Evolutionary conservation across 2,329 filamentous ascomycete genomes (phyloP).

Genomic region (Grosmannia clavigera): DNA sequence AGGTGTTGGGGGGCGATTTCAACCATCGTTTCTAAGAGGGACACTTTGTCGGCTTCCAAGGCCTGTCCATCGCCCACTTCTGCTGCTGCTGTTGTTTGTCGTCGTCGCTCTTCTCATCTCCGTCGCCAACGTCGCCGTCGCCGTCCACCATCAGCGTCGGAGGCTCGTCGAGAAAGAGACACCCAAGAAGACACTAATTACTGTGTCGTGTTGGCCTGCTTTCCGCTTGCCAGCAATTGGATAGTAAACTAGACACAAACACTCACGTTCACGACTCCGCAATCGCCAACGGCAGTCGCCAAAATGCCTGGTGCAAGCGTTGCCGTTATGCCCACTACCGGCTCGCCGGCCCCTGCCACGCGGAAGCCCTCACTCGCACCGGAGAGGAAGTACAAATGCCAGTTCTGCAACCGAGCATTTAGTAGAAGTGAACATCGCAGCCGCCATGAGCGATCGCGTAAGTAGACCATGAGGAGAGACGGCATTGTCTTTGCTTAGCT

Average conservation of each 20-base stretch:
- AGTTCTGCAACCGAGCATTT: slow-evolving; percentile 96
- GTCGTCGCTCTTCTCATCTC: slow-evolving; percentile 16
- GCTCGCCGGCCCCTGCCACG: slow-evolving; percentile 56
- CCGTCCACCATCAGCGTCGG: slow-evolving; percentile 6
- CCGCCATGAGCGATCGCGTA: slow-evolving; percentile 96
- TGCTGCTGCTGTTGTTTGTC: slow-evolving; percentile 12
- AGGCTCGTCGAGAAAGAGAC: background rate
- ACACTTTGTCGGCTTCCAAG: slow-evolving; percentile 18
- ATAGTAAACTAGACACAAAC: background rate
- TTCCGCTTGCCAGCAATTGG: background rate
- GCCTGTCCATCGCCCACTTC: slow-evolving; percentile 14
- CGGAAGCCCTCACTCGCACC: slow-evolving; percentile 67
- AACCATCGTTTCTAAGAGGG: slow-evolving; percentile 42
- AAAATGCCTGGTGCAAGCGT: slow-evolving; percentile 61
- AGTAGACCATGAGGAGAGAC: slow-evolving; percentile 32
- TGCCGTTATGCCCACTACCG: slow-evolving; percentile 50
- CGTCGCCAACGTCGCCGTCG: slow-evolving; percentile 14
- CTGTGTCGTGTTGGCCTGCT: background rate
- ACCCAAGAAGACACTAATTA: background rate
- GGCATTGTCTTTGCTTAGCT: background rate
- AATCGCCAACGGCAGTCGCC: slow-evolving; percentile 20
- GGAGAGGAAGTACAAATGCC: slow-evolving; percentile 99
- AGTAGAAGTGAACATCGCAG: slow-evolving; percentile 95
- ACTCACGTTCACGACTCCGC: background rate
- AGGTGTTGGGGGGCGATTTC: slow-evolving; percentile 42